Percentiles rank a stretch among this genome's conserved stretches.
These are phyloP conservation scores for Flaveria linearis DNA, from an alignment of 129 eudicot genomes.

Conservation along the genomic window DNA sequence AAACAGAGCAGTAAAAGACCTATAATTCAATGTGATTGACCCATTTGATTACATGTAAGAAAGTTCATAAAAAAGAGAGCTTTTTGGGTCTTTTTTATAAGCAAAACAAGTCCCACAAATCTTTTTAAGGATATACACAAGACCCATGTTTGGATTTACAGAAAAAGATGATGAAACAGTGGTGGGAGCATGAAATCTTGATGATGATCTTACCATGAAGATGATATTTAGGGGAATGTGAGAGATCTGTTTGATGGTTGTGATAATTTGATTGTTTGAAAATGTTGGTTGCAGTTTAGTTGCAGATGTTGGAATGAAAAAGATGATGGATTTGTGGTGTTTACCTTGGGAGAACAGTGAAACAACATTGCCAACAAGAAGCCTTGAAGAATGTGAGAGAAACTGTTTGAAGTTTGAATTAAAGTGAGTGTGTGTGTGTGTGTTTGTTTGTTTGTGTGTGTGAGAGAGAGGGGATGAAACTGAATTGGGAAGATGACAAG, in stretches of 20 bases:
- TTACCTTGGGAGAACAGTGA: constrained; percentile 24
- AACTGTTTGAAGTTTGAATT: constrained; percentile 49
- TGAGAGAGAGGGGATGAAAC: constrained; percentile 21
- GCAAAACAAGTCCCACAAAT: constrained; percentile 34
- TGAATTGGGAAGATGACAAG: constrained; percentile 44
- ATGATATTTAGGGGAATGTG: not conserved
- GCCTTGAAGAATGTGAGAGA: constrained; percentile 38
- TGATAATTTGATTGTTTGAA: constrained; percentile 31
- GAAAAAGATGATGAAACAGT: not conserved
- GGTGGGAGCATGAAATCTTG: not conserved
- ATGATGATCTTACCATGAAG: constrained; percentile 8
- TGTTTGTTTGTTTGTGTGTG: not conserved
- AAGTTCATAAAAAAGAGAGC: not conserved
- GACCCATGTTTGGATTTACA: constrained; percentile 25
- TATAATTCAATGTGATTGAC: not conserved
- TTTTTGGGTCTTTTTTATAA: constrained; percentile 16
- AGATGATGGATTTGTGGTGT: constrained; percentile 16
- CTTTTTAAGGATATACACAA: constrained; percentile 9
- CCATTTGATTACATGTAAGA: not conserved
- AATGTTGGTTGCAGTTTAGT: not conserved
- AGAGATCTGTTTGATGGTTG: constrained; percentile 23
- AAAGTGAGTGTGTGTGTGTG: constrained; percentile 18
- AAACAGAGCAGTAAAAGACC: constrained; percentile 16
- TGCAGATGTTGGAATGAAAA: not conserved
- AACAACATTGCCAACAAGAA: constrained; percentile 26